Conservation (phyloP, 192 early-diverging fungal genomes). For the Backusella psychrophila region DNA sequence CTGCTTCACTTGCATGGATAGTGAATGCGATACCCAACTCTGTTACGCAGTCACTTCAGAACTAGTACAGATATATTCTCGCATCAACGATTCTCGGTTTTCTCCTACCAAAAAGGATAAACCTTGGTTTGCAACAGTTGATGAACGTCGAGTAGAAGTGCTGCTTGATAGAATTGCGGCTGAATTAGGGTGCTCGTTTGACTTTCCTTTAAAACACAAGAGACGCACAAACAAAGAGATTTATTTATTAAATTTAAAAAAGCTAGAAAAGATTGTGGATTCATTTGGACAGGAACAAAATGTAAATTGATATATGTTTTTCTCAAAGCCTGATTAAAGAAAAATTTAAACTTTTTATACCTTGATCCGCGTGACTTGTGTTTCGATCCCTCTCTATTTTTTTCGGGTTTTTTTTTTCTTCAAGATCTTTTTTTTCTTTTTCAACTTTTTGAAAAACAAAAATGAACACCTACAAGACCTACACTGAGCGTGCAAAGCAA, state of each 20-base stretch:
- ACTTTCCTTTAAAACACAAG: background rate
- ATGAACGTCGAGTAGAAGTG: background rate
- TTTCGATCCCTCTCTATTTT: background rate
- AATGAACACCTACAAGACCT: conserved; percentile 44
- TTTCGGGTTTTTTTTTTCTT: background rate
- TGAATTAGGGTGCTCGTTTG: background rate
- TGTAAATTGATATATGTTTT: too few species aligned
- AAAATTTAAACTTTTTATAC: background rate
- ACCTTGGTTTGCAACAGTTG: background rate
- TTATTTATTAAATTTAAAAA: background rate
- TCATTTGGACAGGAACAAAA: background rate
- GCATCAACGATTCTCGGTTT: background rate
- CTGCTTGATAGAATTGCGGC: background rate
- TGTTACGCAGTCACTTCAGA: background rate
- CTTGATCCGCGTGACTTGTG: background rate
- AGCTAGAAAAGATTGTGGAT: background rate
- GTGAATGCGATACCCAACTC: background rate
- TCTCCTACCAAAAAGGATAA: background rate
- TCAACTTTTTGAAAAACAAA: background rate
- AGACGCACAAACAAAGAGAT: background rate
- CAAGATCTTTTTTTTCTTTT: background rate
- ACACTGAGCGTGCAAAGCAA: conserved; percentile 63
- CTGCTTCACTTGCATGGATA: background rate
- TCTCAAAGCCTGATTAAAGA: too few species aligned
- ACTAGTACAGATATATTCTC: background rate